Base-by-base conservation (phyloP, 1,284 basidiomycete species). In the Boletellus deceptivus region DNA sequence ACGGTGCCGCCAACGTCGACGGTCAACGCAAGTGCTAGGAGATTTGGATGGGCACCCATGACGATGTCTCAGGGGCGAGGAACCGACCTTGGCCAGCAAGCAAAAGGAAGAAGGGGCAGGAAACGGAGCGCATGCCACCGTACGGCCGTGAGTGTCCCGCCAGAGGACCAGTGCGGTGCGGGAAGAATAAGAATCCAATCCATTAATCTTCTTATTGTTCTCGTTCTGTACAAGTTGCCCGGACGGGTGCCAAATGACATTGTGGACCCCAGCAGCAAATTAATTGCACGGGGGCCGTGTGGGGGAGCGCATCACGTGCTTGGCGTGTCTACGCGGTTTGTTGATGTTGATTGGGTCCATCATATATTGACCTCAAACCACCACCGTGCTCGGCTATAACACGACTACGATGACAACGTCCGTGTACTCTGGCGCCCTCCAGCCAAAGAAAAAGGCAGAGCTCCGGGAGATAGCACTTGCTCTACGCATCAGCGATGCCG, bases 401-500 rank as follows among this genome's bases (percentile, higher is more conserved):
- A 43, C 50, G 20, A 41, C 22, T 54, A 45, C 41, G 35, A 70
- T 69, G 68, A 58, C 63, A 20, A 53, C 52, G 9, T 16, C 55
- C 58, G 34, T 76, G 67, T 71, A 61, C 70, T 53, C 67, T 37
- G 82, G 82, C 47, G 63, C 76, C 22, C 72, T 84, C 20, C 73
- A 73, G 52, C 56, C 75, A 7, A 84, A 84, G 67, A 84, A 82
- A 68, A 84, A 85, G 64, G 72, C 70, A 7, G 84, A 85, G 20
- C 74, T 86, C 3, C 80, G 76, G 56, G 75, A 77, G 49, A 78
- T 86, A 29, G 80, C 83, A 1, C 10, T 54, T 6, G 78, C 79
- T 7, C 75, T 86, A 18, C 59, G 61, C 0, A 63, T 85, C 46
- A 74, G 72, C 46, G 75, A 78, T 48, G 50, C 68, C 33, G 84